Evolutionary conservation across 768 basidiomycete species (phyloP), one percentile per base, ranked within the genome.

Genomic region (Pleurotus sapidus): DNA sequence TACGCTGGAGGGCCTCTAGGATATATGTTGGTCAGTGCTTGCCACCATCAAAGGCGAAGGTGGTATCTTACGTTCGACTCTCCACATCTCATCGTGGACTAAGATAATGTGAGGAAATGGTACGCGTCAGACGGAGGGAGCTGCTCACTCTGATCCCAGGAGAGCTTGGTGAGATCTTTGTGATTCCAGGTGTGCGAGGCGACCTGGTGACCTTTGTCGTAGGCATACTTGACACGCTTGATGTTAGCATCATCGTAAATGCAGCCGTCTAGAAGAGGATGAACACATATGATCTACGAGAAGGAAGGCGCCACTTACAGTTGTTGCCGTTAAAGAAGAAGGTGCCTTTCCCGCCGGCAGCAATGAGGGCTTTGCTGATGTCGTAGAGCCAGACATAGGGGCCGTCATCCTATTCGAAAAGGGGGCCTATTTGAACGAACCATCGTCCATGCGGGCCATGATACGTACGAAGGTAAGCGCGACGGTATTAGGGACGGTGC

Each of bases 101-200:
- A 15, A 20, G 37, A 57, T 5, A 8, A 20, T 15, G 24, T 9
- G 8, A 8, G 24, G 1, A 1, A 11, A 40, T 40, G 11, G 39
- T n/a, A n/a, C n/a, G n/a, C 9, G 9, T 7, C 14, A 4, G 46
- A 12, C 15, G 18, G 0, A 24, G 2, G 9, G 50, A 20, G 20
- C 20, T 18, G 48, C 65, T 24, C 46, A 67, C 67, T 62, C 39
- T 67, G 47, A 51, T 59, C 65, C 60, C 57, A 61, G 15, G 60
- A 58, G 8, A 68, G 56, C 4, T 25, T 58, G 2, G 61, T 64
- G 18, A 73, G 59, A 50, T 71, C 61, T 14, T 46, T 46, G 49
- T 74, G 72, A 5, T 55, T 50, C 72, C 71, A 72, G 2, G 71
- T 70, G 57, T 72, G 70, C 6, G 70, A 70, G 17, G 59, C 68